phyloP scores from a whole-genome alignment of 2,329 filamentous ascomycete genomes.

The Colletotrichum spaethianum region DNA sequence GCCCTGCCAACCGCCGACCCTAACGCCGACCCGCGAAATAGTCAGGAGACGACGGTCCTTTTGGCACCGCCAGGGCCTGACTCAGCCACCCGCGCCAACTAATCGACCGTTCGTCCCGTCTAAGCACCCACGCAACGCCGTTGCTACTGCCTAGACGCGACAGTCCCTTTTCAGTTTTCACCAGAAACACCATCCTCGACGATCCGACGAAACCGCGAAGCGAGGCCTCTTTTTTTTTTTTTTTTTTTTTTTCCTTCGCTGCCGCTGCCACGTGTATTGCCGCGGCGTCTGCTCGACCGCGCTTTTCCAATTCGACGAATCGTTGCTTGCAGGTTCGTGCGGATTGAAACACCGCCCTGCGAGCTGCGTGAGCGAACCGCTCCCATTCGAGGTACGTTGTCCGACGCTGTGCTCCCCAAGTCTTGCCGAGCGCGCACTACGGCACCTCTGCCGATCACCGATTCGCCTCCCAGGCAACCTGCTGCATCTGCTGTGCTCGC shows the following conservation, averaged over 20 bases:
- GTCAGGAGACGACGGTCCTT: slow-evolving; percentile 19
- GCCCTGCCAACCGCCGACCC: slow-evolving; percentile 30
- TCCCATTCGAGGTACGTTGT: slow-evolving; percentile 34
- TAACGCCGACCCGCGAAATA: slow-evolving; percentile 37
- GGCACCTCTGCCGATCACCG: slow-evolving; percentile 35
- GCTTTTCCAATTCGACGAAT: slow-evolving; percentile 9
- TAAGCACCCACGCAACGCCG: slow-evolving; percentile 21
- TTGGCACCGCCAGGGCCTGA: slow-evolving; percentile 36
- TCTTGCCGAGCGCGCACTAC: slow-evolving; percentile 15
- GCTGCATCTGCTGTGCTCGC: slow-evolving; percentile 15
- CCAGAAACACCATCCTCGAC: slow-evolving; percentile 14
- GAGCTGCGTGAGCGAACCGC: slow-evolving; percentile 20
- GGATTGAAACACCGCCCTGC: slow-evolving; percentile 20
- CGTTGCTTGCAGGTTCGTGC: slow-evolving; percentile 2
- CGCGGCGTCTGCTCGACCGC: not conserved
- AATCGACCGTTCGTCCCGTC: slow-evolving; percentile 32
- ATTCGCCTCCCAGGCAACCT: slow-evolving; percentile 15
- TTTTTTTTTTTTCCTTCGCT: too few relatives aligned
- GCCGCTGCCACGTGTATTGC: slow-evolving; percentile 14
- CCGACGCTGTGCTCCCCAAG: slow-evolving; percentile 25
- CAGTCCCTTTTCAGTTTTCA: slow-evolving; percentile 2
- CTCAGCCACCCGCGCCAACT: slow-evolving; percentile 39
- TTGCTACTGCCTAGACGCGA: slow-evolving; percentile 22
- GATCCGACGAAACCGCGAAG: slow-evolving; percentile 8
- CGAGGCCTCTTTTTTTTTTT: not conserved